Conservation (phyloP, 441 rosid species). For the Gossypium schwendimanii region DNA sequence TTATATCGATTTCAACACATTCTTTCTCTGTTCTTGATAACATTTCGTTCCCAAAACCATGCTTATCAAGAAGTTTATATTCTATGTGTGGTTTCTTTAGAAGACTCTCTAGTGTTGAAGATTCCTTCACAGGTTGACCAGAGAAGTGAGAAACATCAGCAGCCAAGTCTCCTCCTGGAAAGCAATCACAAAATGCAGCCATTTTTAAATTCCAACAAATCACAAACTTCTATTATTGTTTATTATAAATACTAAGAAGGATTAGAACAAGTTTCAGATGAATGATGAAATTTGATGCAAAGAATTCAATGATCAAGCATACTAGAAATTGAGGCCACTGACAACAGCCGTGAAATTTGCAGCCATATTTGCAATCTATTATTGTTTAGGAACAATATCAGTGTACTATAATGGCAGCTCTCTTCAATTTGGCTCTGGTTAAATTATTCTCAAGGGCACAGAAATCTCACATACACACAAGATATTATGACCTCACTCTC, state of each 20-base stretch:
- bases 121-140: slow-evolving; percentile 77
- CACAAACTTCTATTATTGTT: not conserved
- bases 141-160: slow-evolving; percentile 60
- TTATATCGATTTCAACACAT: slow-evolving; percentile 88
- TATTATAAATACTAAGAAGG: not conserved
- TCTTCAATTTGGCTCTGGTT: not conserved
- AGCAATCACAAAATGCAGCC: slow-evolving; percentile 13
- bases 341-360: not conserved
- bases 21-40: slow-evolving; percentile 72
- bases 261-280: not conserved
- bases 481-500: not conserved
- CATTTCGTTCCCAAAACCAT: slow-evolving; percentile 73
- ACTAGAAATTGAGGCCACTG: not conserved
- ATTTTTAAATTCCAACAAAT: not conserved
- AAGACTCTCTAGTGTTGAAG: slow-evolving; percentile 74
- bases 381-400: slow-evolving; percentile 1
- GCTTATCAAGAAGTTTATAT: slow-evolving; percentile 68
- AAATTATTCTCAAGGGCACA: not conserved
- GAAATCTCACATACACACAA: not conserved
- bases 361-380: not conserved
- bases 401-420: not conserved
- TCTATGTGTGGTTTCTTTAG: slow-evolving; percentile 89
- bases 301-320: not conserved
- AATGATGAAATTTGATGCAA: not conserved
- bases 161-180: slow-evolving; percentile 81